phyloP scores from a whole-genome alignment of 78 protist genomes.

The Dictyostelium intermedium region DNA sequence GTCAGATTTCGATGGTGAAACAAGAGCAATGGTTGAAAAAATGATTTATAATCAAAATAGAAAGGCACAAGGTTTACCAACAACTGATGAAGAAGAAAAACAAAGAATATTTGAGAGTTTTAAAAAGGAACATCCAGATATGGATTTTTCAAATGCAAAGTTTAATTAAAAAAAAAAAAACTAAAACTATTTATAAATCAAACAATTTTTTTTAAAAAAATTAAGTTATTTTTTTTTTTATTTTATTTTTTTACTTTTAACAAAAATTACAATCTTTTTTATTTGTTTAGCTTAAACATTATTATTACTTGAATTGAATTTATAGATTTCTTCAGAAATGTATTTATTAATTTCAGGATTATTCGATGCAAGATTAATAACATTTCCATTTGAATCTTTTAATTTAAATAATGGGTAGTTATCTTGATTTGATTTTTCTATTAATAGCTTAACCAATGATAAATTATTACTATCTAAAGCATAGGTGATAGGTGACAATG shows the following conservation, averaged over 20 bases:
- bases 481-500: background rate
- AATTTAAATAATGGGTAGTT: background rate
- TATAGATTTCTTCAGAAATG: background rate
- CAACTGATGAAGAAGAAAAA: slow-evolving; percentile 54
- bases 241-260: too few relatives aligned
- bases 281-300: too few relatives aligned
- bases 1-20: slow-evolving; percentile 68
- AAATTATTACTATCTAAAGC: background rate
- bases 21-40: slow-evolving; percentile 68
- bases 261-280: too few relatives aligned
- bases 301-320: too few relatives aligned
- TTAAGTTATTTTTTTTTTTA: too few relatives aligned
- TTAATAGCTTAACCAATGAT: background rate
- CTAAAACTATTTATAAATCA: background rate
- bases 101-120: slow-evolving; percentile 10
- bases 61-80: slow-evolving; percentile 64
- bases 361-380: background rate
- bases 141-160: slow-evolving; percentile 29
- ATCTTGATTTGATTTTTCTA: background rate
- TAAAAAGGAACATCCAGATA: slow-evolving; percentile 22
- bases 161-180: slow-evolving; percentile 3
- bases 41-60: slow-evolving; percentile 66
- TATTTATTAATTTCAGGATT: background rate
- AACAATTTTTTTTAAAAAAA: too few relatives aligned
- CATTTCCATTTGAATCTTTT: background rate